Percentiles rank a stretch among this genome's conserved stretches.
These are phyloP conservation scores for Moesziomyces antarcticus DNA, from an alignment of 1,284 basidiomycete species.

Conservation along the genomic window DNA sequence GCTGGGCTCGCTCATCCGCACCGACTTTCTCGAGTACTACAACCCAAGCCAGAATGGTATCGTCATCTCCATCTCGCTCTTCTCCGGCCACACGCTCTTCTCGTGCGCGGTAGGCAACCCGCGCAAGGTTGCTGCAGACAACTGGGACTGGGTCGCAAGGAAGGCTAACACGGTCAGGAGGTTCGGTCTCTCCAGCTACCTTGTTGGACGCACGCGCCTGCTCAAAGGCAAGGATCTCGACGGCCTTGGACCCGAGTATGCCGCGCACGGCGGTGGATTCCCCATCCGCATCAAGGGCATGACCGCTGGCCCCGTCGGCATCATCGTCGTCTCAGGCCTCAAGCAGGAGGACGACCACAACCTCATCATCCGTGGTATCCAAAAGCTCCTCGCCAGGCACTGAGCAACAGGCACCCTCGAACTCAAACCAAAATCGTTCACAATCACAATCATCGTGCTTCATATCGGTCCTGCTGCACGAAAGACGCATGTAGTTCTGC, in stretches of 20 bases:
- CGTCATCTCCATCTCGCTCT: conserved; percentile 46
- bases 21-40: conserved; percentile 17
- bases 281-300: conserved; percentile 32
- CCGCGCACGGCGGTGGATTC: conserved; percentile 53
- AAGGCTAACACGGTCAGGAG: conserved; percentile 50
- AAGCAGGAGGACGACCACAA: conserved; percentile 50
- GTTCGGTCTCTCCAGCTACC: conserved; percentile 32
- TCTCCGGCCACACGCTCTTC: conserved; percentile 49
- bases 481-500: too few relatives aligned
- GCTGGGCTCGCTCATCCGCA: conserved; percentile 38
- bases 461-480: too few relatives aligned
- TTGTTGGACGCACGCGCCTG: conserved; percentile 40
- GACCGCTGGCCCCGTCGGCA: conserved; percentile 28
- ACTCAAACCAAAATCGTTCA: too few relatives aligned
- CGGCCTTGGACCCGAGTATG: conserved; percentile 46
- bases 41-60: conserved; percentile 28
- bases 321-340: conserved; percentile 46
- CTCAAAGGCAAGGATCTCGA: conserved; percentile 41
- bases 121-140: conserved; percentile 32
- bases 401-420: too few relatives aligned
- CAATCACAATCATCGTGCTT: too few relatives aligned
- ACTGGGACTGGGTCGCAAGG: conserved; percentile 50
- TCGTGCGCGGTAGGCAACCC: conserved; percentile 37
- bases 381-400: conserved; percentile 1
- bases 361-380: conserved; percentile 29